A percentile compares a stretch with the other conserved stretches of the same genome.
Evolutionary conservation across 2,329 filamentous ascomycete genomes (phyloP).

Genomic region (Dendrostoma leiphaemia): DNA sequence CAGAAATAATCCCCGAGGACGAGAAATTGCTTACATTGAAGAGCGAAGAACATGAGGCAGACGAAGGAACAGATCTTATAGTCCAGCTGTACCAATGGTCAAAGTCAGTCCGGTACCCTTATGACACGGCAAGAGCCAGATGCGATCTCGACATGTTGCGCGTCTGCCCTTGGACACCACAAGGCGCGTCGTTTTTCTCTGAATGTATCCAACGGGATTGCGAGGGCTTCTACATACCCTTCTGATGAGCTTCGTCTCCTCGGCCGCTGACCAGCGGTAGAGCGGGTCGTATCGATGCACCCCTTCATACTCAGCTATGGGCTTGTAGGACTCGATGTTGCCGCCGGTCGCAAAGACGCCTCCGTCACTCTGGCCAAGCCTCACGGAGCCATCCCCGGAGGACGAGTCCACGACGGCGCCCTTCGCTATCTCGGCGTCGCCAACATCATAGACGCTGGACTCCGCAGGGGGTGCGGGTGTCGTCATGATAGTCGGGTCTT

Average conservation of each 20-base stretch:
- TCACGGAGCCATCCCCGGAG: background rate
- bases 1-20: too few relatives aligned
- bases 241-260: constrained; percentile 53
- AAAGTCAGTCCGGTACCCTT: background rate
- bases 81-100: constrained; percentile 26
- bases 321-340: constrained; percentile 37
- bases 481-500: constrained; percentile 1
- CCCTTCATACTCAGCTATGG: constrained; percentile 56
- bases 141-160: background rate
- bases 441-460: constrained; percentile 1
- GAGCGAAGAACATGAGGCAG: constrained; percentile 33
- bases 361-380: constrained; percentile 14
- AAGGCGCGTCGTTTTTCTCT: background rate
- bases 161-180: background rate
- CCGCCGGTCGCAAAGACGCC: constrained; percentile 14
- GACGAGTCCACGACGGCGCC: background rate
- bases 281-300: constrained; percentile 57
- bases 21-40: too few relatives aligned
- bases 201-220: background rate
- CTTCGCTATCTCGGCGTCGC: constrained; percentile 11
- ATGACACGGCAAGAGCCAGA: background rate
- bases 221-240: constrained; percentile 42
- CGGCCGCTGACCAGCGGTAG: constrained; percentile 53
- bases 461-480: background rate
- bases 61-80: constrained; percentile 31